phyloP scores from a whole-genome alignment of 805 yeast genomes.

The Kodamaea leandrae region DNA sequence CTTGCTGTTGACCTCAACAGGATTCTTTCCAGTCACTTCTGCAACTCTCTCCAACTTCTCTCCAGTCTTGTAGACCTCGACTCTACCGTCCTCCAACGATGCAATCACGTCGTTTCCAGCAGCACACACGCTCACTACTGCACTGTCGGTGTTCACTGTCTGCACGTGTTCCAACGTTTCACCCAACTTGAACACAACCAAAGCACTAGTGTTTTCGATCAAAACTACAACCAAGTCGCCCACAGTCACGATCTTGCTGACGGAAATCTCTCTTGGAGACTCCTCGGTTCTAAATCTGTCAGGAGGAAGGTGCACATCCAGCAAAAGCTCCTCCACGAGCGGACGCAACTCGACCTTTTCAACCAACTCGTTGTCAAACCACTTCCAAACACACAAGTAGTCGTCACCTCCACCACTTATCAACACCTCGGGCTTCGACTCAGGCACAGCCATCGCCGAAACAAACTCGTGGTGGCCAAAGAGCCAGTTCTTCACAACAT shows the following conservation, averaged over 20 bases:
- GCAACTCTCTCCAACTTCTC: slow-evolving; percentile 14
- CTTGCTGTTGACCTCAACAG: slow-evolving; percentile 32
- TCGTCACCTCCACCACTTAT: slow-evolving; percentile 93
- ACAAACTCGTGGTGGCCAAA: slow-evolving; percentile 87
- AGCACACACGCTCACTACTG: neutral
- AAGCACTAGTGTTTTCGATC: slow-evolving; percentile 50
- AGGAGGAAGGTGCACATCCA: slow-evolving; percentile 61
- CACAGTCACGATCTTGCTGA: slow-evolving; percentile 43
- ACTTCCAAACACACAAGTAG: slow-evolving; percentile 71
- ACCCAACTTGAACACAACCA: slow-evolving; percentile 38
- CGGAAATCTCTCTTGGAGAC: slow-evolving; percentile 53
- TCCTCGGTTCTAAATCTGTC: slow-evolving; percentile 54
- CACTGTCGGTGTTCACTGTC: slow-evolving; percentile 12
- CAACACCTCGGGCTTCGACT: slow-evolving; percentile 49
- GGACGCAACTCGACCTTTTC: slow-evolving; percentile 49
- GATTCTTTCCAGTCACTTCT: slow-evolving; percentile 17
- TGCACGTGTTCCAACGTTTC: slow-evolving; percentile 30
- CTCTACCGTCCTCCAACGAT: neutral
- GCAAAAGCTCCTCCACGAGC: slow-evolving; percentile 40
- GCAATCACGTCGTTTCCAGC: neutral
- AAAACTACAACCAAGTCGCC: slow-evolving; percentile 40
- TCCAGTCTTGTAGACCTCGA: slow-evolving; percentile 21
- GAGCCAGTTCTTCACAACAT: slow-evolving; percentile 74
- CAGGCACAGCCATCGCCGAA: slow-evolving; percentile 58
- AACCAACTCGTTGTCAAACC: slow-evolving; percentile 52